Conservation (phyloP, 495 filamentous ascomycete genomes). For the Zalerion maritima region DNA sequence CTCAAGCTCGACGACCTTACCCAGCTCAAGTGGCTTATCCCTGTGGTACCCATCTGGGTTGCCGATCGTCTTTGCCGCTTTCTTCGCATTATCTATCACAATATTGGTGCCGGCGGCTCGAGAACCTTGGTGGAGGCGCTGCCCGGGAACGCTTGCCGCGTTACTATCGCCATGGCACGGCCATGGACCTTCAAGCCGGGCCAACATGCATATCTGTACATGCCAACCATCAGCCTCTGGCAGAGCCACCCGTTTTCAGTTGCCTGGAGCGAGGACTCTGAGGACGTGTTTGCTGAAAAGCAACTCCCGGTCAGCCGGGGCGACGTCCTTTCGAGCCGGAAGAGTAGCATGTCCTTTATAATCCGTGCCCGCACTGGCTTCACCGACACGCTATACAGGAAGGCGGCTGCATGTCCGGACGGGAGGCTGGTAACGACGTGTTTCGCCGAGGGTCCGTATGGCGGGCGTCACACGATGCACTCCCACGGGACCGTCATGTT, state of each 20-base stretch:
- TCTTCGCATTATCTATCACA: conserved; percentile 44
- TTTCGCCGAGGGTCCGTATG: conserved; percentile 74
- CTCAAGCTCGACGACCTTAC: conserved; percentile 44
- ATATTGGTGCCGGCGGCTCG: conserved; percentile 47
- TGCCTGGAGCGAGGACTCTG: conserved; percentile 45
- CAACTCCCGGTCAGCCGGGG: conserved; percentile 39
- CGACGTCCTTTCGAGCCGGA: conserved; percentile 37
- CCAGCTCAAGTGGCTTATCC: conserved; percentile 45
- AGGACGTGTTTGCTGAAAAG: conserved; percentile 32
- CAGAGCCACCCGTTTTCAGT: conserved; percentile 54
- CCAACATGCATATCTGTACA: conserved; percentile 69
- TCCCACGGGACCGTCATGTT: conserved; percentile 80
- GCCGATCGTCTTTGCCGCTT: conserved; percentile 46
- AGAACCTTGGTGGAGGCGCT: conserved; percentile 46
- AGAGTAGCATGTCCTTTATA: conserved; percentile 63
- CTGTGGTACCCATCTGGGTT: conserved; percentile 48
- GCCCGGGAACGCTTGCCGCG: conserved; percentile 48
- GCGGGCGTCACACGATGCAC: conserved; percentile 45
- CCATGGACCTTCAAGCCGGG: conserved; percentile 61
- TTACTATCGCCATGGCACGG: conserved; percentile 64
- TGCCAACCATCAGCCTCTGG: conserved; percentile 60
- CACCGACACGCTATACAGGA: conserved; percentile 60
- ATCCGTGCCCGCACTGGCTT: conserved; percentile 69
- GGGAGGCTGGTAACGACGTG: conserved; percentile 45
- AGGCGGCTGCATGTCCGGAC: conserved; percentile 43